These are phyloP conservation scores for Mycena epipterygia DNA, from an alignment of 768 basidiomycete genomes.

Conservation along the genomic window DNA sequence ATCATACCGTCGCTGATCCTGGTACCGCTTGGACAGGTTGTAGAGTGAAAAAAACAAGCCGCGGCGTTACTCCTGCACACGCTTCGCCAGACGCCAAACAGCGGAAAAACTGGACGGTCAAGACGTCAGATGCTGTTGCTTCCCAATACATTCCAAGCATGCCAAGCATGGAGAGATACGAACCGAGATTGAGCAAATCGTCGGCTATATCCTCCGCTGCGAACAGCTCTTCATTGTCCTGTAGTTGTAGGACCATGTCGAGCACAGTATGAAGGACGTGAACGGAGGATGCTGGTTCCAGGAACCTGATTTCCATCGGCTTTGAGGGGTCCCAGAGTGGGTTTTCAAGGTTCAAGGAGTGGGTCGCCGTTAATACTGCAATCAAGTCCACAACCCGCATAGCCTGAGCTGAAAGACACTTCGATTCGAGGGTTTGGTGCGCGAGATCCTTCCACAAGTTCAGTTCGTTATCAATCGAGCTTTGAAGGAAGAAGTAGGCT, in stretches of 20 bases:
- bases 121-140: background rate
- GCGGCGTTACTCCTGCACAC: background rate
- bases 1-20: background rate
- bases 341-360: background rate
- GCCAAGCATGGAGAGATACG: background rate
- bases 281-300: background rate
- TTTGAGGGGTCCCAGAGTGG: background rate
- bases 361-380: background rate
- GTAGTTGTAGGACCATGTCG: slow-evolving; percentile 1
- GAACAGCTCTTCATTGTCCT: background rate
- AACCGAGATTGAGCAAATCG: background rate
- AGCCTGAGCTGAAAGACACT: slow-evolving; percentile 21
- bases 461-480: too few relatives aligned
- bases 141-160: slow-evolving; percentile 19
- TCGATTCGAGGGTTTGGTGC: slow-evolving; percentile 12
- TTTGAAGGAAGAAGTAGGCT: background rate
- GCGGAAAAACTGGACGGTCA: slow-evolving; percentile 5
- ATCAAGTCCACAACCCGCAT: slow-evolving; percentile 13
- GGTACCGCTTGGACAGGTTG: background rate
- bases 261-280: slow-evolving; percentile 21
- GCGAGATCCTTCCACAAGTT: slow-evolving; percentile 1
- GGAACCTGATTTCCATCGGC: background rate
- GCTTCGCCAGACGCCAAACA: background rate
- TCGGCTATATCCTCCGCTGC: background rate
- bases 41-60: background rate